Evolutionary conservation across 2,329 filamentous ascomycete species (phyloP), one percentile per base, ranked within the genome.

Genomic region (Botrytis porri): DNA sequence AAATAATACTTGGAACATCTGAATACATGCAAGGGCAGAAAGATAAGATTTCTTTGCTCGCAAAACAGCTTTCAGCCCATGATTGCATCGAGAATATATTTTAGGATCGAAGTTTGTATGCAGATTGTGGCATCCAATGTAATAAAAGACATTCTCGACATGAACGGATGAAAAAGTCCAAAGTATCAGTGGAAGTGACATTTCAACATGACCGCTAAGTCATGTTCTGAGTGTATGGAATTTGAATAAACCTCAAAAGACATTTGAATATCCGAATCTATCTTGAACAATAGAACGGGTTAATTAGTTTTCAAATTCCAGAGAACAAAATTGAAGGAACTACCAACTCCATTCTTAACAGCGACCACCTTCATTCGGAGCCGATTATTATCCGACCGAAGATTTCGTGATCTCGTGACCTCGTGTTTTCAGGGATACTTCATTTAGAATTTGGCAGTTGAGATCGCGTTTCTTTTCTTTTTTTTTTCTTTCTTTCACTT

Each of bases 361-460:
- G 10, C 12, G 39, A 41, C 39, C 39, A 41, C 10, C 39, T 41
- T 14, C 2, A 37, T 41, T 41, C 6, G 39, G 45, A 51, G 48
- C 48, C 4, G 51, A 57, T 18, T 37, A 61, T 29, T 22, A 14
- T 25, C 12, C 9, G 25, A 41, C 35, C 35, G 6, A 54, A 22
- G 25, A 57, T 57, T 48, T 14, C 35, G 64, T 67, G 64, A 57
- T 57, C 64, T 14, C 35, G 64, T 67, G 64, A 67, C 48, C 12
- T 39, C 45, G 64, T 18, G 64, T 66, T 66, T 51, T 8, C 3
- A 4, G 1, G 9, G 12, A 54, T n/a, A 16, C 25, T 54, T n/a
- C 12, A 43, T 29, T 32, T n/a, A 43, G 1, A 20, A n/a, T 22
- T 29, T 63, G 25, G n/a, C 37, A 41, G 25, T 41, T 39, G 16